Evolutionary conservation across 345 rosid species (phyloP).

Genomic region (Stellera chamaejasme): DNA sequence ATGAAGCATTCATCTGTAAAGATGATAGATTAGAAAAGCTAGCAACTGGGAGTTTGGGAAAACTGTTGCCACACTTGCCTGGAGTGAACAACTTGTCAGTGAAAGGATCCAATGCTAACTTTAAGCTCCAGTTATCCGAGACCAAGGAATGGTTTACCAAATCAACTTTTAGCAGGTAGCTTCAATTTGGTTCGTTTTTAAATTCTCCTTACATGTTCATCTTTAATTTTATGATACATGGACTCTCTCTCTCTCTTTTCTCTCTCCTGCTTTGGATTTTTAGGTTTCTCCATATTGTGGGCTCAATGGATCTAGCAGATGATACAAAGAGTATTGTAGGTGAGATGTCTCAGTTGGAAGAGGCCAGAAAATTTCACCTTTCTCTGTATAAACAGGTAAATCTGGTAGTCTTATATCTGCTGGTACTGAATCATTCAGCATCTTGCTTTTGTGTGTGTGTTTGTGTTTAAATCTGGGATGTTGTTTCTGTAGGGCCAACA

Average conservation of each 20-base stretch:
- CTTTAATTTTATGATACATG: not conserved
- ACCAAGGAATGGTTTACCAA: slow-evolving; percentile 46
- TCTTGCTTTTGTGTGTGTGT: no score
- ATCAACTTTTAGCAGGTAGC: slow-evolving; percentile 45
- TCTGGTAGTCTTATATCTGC: slow-evolving; percentile 1
- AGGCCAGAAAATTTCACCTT: slow-evolving; percentile 51
- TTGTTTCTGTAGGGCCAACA: slow-evolving; percentile 19
- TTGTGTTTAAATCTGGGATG: slow-evolving; percentile 1
- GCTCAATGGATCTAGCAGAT: slow-evolving; percentile 31
- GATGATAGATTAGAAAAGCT: slow-evolving; percentile 36
- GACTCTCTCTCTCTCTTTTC: not conserved
- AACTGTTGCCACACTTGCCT: slow-evolving; percentile 40
- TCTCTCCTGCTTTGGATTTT: slow-evolving; percentile 2
- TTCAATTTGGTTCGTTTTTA: not conserved
- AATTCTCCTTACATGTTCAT: not conserved
- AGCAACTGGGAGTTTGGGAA: slow-evolving; percentile 35
- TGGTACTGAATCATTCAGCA: not conserved
- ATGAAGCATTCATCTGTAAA: slow-evolving; percentile 35
- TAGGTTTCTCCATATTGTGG: slow-evolving; percentile 39
- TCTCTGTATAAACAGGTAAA: slow-evolving; percentile 40
- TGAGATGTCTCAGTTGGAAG: slow-evolving; percentile 57
- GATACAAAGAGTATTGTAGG: slow-evolving; percentile 31
- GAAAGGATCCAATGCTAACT: slow-evolving; percentile 35
- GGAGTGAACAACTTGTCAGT: slow-evolving; percentile 24
- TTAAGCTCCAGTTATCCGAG: slow-evolving; percentile 30